Evolutionary conservation across 768 basidiomycete species (phyloP).

Genomic region (Leccinellum luteum): DNA sequence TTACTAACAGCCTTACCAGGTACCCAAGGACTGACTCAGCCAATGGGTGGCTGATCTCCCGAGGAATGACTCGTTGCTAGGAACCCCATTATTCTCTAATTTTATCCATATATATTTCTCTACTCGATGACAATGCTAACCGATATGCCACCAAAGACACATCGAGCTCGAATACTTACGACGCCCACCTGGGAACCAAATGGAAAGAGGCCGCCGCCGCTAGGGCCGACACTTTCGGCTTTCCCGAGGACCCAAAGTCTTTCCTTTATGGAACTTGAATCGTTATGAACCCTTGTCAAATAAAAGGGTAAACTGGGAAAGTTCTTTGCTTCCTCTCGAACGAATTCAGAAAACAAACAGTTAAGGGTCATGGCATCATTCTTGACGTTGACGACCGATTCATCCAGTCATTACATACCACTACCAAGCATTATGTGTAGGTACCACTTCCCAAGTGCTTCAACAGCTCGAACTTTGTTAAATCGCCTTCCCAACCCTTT

Average conservation of each 20-base stretch:
- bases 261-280: conserved; percentile 23
- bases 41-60: no score
- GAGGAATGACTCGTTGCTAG: no score
- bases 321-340: conserved; percentile 85
- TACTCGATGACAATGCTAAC: conserved; percentile 28
- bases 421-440: conserved; percentile 41
- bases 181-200: conserved; percentile 71
- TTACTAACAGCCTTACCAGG: no score
- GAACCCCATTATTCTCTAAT: background rate
- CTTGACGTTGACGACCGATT: conserved; percentile 21
- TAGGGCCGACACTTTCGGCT: conserved; percentile 69
- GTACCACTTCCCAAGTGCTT: conserved; percentile 36
- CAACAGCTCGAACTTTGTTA: conserved; percentile 14
- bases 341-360: conserved; percentile 65
- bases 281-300: conserved; percentile 20
- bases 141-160: conserved; percentile 60
- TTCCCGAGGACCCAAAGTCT: conserved; percentile 78
- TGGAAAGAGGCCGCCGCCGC: conserved; percentile 71
- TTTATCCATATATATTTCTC: background rate
- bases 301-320: conserved; percentile 73
- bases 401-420: conserved; percentile 12
- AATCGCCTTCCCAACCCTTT: conserved; percentile 27
- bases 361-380: conserved; percentile 53
- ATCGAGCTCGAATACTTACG: conserved; percentile 57
- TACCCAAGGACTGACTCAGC: no score